These are phyloP conservation scores for Kodamaea sp. DNA, from an alignment of 1,139 yeast genomes.

Conservation along the genomic window DNA sequence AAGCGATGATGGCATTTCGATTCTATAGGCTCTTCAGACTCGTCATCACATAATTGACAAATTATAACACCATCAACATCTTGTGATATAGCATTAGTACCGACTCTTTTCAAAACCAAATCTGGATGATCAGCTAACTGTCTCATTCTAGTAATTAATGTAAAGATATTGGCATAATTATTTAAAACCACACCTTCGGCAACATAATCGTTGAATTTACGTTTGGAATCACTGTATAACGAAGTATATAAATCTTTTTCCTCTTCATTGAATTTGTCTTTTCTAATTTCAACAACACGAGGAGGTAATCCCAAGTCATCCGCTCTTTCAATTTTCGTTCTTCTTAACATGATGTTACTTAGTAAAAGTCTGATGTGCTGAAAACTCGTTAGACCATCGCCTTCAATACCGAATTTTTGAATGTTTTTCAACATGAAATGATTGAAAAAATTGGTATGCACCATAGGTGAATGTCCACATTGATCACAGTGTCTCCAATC, in stretches of 20 bases:
- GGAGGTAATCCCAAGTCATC: conserved; percentile 98
- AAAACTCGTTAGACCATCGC: conserved; percentile 78
- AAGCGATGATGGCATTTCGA: conserved; percentile 91
- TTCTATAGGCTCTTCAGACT: conserved; percentile 95
- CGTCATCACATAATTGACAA: conserved; percentile 94
- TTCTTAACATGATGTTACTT: conserved; percentile 79
- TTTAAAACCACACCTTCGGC: conserved; percentile 93
- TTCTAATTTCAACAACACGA: conserved; percentile 79
- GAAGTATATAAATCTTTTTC: conserved; percentile 90
- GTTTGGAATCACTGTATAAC: conserved; percentile 77
- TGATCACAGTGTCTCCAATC: conserved; percentile 79
- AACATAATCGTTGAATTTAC: conserved; percentile 83
- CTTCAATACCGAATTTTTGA: conserved; percentile 73
- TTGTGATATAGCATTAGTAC: conserved; percentile 35
- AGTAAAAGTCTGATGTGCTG: conserved; percentile 68
- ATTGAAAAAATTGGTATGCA: conserved; percentile 91
- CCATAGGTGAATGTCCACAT: conserved; percentile 92
- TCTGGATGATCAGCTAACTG: conserved; percentile 98
- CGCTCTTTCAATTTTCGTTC: conserved; percentile 94
- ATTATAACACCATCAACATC: conserved; percentile 61
- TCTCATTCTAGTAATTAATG: conserved; percentile 93
- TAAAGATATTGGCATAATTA: conserved; percentile 94
- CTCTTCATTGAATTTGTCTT: conserved; percentile 86
- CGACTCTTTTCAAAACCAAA: conserved; percentile 71
- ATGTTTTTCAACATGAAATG: conserved; percentile 92